These are phyloP conservation scores for Mrakia blollopis DNA, from an alignment of 768 basidiomycete genomes.

Conservation along the genomic window DNA sequence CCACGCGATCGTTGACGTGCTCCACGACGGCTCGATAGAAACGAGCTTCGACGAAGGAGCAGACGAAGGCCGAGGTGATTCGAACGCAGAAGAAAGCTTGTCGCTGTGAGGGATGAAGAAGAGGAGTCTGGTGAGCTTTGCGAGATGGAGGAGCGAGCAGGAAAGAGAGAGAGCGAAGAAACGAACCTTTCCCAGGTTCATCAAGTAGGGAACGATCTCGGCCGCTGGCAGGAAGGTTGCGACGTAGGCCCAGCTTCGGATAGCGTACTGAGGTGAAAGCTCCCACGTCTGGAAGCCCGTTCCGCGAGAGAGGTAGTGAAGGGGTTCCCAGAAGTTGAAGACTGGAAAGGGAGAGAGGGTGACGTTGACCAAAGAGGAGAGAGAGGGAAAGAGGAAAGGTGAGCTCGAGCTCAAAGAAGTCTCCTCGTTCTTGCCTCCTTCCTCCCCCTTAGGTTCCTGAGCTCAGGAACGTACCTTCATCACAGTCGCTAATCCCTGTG, in stretches of 20 bases:
- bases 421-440: neutral
- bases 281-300: constrained; percentile 99
- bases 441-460: neutral
- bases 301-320: constrained; percentile 82
- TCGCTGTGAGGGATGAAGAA: constrained; percentile 52
- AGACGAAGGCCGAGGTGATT: constrained; percentile 67
- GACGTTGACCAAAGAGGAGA: constrained; percentile 16
- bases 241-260: constrained; percentile 93
- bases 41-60: constrained; percentile 68
- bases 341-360: constrained; percentile 52
- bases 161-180: neutral
- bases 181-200: constrained; percentile 64
- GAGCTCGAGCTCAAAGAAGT: constrained; percentile 1
- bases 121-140: neutral
- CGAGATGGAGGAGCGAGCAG: neutral
- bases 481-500: constrained; percentile 87
- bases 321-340: constrained; percentile 98
- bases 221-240: constrained; percentile 66
- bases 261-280: constrained; percentile 79
- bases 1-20: constrained; percentile 79
- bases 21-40: constrained; percentile 77
- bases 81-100: constrained; percentile 84
- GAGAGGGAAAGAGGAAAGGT: constrained; percentile 7
- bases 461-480: constrained; percentile 65
- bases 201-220: constrained; percentile 48